Base-by-base conservation (phyloP, 352 stramenopile species). In the Paralagenidium karlingii region DNA sequence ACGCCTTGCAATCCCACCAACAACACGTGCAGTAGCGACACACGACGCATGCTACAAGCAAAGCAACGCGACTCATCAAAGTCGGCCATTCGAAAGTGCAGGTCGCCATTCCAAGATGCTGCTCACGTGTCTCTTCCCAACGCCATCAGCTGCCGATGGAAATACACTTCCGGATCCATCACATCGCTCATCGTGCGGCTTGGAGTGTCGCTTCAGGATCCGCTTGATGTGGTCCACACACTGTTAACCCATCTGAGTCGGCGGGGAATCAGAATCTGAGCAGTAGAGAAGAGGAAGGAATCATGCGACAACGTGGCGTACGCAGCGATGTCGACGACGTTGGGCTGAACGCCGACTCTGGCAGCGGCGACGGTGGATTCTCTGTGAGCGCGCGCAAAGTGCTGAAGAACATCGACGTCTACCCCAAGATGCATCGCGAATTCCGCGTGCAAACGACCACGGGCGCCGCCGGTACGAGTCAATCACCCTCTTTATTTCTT, bases 371-470 rank as follows among this genome's bases (percentile, higher is more conserved):
- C n/a, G n/a, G n/a, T n/a, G n/a, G n/a, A n/a, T n/a, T n/a, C n/a
- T n/a, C n/a, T n/a, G n/a, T n/a, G n/a, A n/a, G n/a, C n/a, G n/a
- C n/a, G n/a, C n/a, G n/a, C n/a, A n/a, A n/a, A n/a, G n/a, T n/a
- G n/a, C 59, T 93, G 21, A 84, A 84, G 57, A 65, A 73, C 31
- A 70, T 91, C 38, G 80, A 94, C 51, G 81, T 98, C 21, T 98
- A 97, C 53, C 88, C 89, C 3, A 98, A 97, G 59, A 87, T 98
- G 38, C 87, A 98, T 44, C 63, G 76, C 27, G 93, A 98, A 69
- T 96, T 97, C 53, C 89, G 89, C 45, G 83, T 98, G 31, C 80
- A 95, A 52, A 98, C 95, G 25, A 78, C 96, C 51, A 71, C 84
- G 40, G 92, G 94, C 20, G 93, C 70, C 38, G 84, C 71, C 13